phyloP scores from a whole-genome alignment of 768 basidiomycete species.

The Suillus americanus region DNA sequence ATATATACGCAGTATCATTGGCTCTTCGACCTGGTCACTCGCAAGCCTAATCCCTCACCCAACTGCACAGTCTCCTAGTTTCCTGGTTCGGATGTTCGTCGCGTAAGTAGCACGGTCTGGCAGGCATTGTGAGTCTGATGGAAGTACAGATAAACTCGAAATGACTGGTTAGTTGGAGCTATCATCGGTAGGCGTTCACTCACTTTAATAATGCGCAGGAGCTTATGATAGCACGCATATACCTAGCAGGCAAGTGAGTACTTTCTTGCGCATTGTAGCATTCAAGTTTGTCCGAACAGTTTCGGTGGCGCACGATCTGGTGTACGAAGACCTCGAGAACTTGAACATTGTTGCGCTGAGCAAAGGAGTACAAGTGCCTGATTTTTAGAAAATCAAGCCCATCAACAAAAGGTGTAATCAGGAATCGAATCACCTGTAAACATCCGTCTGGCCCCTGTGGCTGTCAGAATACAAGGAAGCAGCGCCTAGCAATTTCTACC shows the following conservation, averaged over 20 bases:
- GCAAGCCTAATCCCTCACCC: slow-evolving; percentile 22
- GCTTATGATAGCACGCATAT: not conserved
- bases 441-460: not conserved
- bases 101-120: not conserved
- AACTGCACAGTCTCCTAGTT: not conserved
- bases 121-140: not conserved
- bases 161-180: not conserved
- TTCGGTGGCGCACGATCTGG: not conserved
- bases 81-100: not conserved
- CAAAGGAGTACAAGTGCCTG: not conserved
- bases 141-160: no score
- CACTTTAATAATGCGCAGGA: no score
- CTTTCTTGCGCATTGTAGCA: not conserved
- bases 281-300: not conserved
- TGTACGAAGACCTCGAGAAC: not conserved
- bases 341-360: no score
- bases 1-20: slow-evolving; percentile 9
- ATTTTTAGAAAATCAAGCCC: not conserved
- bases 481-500: no score
- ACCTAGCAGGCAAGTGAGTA: not conserved
- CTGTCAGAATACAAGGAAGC: not conserved
- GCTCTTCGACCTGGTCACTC: slow-evolving; percentile 35
- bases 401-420: not conserved
- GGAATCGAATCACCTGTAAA: not conserved
- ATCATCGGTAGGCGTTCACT: not conserved